phyloP scores from a whole-genome alignment of 805 yeast species.

The Yarrowia divulgata region DNA sequence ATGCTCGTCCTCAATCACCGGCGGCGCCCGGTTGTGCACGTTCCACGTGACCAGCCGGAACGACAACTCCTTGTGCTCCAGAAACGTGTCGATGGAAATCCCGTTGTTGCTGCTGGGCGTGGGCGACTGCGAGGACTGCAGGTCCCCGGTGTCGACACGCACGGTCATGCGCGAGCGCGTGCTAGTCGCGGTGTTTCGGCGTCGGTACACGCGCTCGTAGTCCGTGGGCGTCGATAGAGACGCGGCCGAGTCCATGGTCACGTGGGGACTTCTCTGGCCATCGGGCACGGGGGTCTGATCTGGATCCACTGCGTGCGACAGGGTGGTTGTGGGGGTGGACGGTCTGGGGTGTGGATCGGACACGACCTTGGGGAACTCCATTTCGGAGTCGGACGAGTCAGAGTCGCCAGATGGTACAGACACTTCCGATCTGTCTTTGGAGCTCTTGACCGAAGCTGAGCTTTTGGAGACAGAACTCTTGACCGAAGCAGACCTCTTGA shows the following conservation, averaged over 20 bases:
- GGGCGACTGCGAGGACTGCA: neutral
- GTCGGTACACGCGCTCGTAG: slow-evolving; percentile 23
- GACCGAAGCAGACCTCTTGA: neutral
- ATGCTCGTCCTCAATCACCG: slow-evolving; percentile 42
- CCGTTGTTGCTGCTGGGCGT: slow-evolving; percentile 25
- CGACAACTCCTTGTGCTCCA: slow-evolving; percentile 41
- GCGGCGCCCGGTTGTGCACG: slow-evolving; percentile 46
- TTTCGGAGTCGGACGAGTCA: slow-evolving; percentile 4
- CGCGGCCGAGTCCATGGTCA: slow-evolving; percentile 6
- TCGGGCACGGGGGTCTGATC: neutral
- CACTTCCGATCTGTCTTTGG: neutral
- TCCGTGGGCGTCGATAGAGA: slow-evolving; percentile 3
- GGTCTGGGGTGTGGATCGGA: neutral
- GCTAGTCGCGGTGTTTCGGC: slow-evolving; percentile 9
- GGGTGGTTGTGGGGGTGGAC: neutral
- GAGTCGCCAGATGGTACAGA: neutral
- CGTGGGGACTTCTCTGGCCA: slow-evolving; percentile 13
- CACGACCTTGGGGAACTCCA: slow-evolving; percentile 27
- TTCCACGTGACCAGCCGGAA: slow-evolving; percentile 49
- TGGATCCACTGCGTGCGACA: neutral
- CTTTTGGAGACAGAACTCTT: neutral
- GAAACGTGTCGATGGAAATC: slow-evolving; percentile 40
- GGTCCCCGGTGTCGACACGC: slow-evolving; percentile 5
- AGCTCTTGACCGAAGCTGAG: neutral
- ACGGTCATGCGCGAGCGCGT: slow-evolving; percentile 14